phyloP scores from a whole-genome alignment of 192 early-diverging fungal genomes.

The Coemansia sp. region DNA sequence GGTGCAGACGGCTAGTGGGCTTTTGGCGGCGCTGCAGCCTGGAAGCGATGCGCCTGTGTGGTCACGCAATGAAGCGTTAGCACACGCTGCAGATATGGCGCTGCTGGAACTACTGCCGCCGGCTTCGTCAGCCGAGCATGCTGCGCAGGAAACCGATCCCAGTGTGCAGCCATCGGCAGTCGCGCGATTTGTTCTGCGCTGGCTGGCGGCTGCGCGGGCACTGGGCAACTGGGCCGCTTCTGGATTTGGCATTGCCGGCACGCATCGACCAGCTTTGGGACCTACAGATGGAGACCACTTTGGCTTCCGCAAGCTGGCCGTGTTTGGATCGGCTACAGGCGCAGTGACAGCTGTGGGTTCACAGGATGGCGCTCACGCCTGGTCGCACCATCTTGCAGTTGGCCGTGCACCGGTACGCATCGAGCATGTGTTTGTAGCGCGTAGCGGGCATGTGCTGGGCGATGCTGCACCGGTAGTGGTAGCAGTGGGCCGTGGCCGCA shows the following conservation, averaged over 20 bases:
- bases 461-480: constrained; percentile 31
- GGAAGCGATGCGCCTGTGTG: constrained; percentile 56
- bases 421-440: constrained; percentile 33
- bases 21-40: constrained; percentile 56
- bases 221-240: constrained; percentile 53
- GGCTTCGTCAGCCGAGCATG: constrained; percentile 53
- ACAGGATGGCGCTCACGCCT: constrained; percentile 69
- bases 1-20: constrained; percentile 59
- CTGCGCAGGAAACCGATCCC: constrained; percentile 37
- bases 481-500: constrained; percentile 27
- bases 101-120: constrained; percentile 77
- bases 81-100: constrained; percentile 62
- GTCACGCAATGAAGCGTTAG: constrained; percentile 85
- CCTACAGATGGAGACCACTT: constrained; percentile 40
- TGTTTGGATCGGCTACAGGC: constrained; percentile 75
- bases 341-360: constrained; percentile 84
- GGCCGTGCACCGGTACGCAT: constrained; percentile 18
- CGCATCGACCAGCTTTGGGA: constrained; percentile 1
- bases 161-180: constrained; percentile 61
- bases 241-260: constrained; percentile 41
- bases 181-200: constrained; percentile 66
- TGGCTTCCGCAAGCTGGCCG: constrained; percentile 86
- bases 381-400: constrained; percentile 62
- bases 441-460: constrained; percentile 30
- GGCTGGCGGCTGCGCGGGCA: constrained; percentile 34